Evolutionary conservation across 768 basidiomycete genomes (phyloP), one percentile per base, ranked within the genome.

Genomic region (Tricholoma matsutake): DNA sequence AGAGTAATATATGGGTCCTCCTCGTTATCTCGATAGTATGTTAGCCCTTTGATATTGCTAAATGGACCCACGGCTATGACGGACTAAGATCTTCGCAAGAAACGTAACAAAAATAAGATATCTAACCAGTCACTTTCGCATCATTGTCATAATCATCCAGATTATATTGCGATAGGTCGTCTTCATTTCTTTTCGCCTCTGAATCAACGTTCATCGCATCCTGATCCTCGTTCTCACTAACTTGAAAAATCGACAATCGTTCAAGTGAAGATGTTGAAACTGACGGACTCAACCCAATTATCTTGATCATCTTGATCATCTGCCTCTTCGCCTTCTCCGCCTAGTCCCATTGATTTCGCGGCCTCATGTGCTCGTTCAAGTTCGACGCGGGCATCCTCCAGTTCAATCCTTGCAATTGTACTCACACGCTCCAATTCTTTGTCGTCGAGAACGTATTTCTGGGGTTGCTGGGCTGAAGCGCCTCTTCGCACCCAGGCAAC

Each of bases 1-100:
- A 98, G 75, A 0, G 96, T 98, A 66, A 99, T 91, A 69, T 96
- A 98, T 0, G 97, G 97, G 74, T 99, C 97, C 35, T 98, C 94
- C 57, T 91, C 83, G 68, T 95, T 94, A 67, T 94, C 87, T 56
- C 87, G 85, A 73, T 98, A 95, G 71, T 92, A 96, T 20, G 90
- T 89, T 55, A 99, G 77, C 16, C 96, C 96, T 71, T 97, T 96
- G 74, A 98, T 94, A 68, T 93, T 96, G 73, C 89, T 94, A 76
- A 99, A 99, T 16, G 91, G 91, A 39, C 95, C 90, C 63, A 76
- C 71, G 47, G 77, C 90, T 91, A 64, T 28, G 61, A 49, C 58
- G 43, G 35, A 39, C 63, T 61, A 51, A 56, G 49, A 60, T 45
- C 57, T n/a, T 62, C 59, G 58, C 56, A 51, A 37, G 35, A 49